Conservation (phyloP, 1,284 basidiomycete genomes). For the Ceratobasidium sp. region DNA sequence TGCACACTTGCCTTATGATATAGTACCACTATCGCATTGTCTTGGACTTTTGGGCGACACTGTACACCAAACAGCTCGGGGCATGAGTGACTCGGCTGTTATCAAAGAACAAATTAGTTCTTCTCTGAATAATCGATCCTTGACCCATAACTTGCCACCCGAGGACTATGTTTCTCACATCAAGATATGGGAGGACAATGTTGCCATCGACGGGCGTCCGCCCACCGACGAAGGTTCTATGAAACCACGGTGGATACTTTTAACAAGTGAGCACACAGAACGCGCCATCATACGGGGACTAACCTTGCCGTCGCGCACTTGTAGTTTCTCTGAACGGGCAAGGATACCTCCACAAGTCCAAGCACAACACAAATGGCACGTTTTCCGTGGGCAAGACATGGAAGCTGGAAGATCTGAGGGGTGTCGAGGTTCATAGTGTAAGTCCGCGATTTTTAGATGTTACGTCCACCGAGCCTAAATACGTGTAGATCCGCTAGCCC, state of each 20-base stretch:
- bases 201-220: constrained; percentile 60
- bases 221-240: constrained; percentile 70
- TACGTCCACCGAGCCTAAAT: background rate
- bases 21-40: constrained; percentile 2
- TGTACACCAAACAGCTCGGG: background rate
- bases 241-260: constrained; percentile 88
- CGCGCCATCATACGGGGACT: background rate
- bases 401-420: constrained; percentile 85
- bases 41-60: background rate
- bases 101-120: constrained; percentile 30
- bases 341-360: constrained; percentile 94
- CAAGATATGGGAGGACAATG: constrained; percentile 85
- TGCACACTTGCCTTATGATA: background rate
- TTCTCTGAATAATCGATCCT: constrained; percentile 27
- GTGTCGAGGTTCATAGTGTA: constrained; percentile 81
- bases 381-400: constrained; percentile 99
- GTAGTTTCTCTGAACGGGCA: constrained; percentile 73
- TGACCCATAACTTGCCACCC: constrained; percentile 31
- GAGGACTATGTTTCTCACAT: constrained; percentile 87
- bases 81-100: constrained; percentile 31
- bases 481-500: constrained; percentile 61
- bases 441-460: constrained; percentile 54
- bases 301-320: constrained; percentile 39
- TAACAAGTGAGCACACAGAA: constrained; percentile 76
- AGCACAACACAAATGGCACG: constrained; percentile 92